Evolutionary conservation across 2,329 filamentous ascomycete species (phyloP), one percentile per base, ranked within the genome.

Genomic region (Beauveria rudraprayagi): DNA sequence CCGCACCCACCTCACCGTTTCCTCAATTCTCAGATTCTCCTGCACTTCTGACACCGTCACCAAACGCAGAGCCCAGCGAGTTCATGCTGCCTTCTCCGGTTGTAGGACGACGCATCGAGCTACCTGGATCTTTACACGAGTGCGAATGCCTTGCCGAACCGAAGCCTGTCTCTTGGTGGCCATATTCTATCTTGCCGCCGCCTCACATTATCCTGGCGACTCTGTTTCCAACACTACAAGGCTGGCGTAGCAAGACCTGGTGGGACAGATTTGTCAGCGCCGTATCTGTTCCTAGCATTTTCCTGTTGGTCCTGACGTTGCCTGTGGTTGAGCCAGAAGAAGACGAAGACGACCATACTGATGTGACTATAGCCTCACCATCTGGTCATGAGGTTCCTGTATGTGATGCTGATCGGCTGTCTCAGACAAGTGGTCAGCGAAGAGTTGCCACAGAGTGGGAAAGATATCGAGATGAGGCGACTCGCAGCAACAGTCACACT

Each of bases 221-320:
- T 0, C 75, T 99, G 0, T 96, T 97, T 66, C 94, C 94, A 1
- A 97, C 93, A 0, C 75, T 99, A 34, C 87, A 86, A 65, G 86
- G 83, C 28, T 99, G 93, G 91, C 78, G 75, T 48, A 84, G 89
- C 30, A 97, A 97, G 74, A 85, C 79, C n/a, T 73, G 88, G n/a
- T 91, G 87, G 85, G 92, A 93, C 67, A 92, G 90, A 69, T 76
- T 92, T 50, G 77, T 97, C 53, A 93, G 91, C 47, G 68, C 94
- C 11, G 81, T 95, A 43, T 92, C 92, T 8, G 87, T 91, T n/a
- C 90, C 92, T 1, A 95, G 89, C 67, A 91, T 99, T 43, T 90
- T 99, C 64, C 76, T 97, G 2, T 80, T 99, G 4, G 93, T 93
- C 0, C 85, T 94, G 52, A 99, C 94, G 0, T 74, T 99, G 5